Evolutionary conservation across 2,329 filamentous ascomycete genomes (phyloP), one percentile per base, ranked within the genome.

Genomic region (Penicillium sp.): DNA sequence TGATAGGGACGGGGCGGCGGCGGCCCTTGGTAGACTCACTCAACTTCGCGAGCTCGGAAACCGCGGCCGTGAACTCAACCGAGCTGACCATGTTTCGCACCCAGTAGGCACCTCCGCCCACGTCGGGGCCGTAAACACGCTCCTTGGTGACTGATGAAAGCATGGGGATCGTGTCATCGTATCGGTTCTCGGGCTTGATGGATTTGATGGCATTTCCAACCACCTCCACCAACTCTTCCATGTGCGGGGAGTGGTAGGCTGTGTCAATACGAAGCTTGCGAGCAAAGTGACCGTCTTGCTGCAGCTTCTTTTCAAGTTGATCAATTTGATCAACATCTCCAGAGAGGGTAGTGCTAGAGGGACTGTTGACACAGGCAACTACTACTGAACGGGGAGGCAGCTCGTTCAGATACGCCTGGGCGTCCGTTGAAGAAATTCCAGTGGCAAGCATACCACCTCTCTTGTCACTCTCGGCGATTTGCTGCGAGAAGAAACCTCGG

Each of bases 301-400:
- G 77, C 58, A 85, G 79, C 2, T 76, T 62, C 24, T 72, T 68
- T 24, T 76, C 74, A 32, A 73, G 69, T 43, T 80, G 72, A 14
- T 79, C 74, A 9, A 85, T 71, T 2, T 72, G 75, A 1, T 71
- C 67, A 43, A 76, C 71, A 44, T 83, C 79, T 11, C 82, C 82
- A 0, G 82, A 83, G 0, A 83, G 73, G 0, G 82, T 85, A 4
- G 81, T 68, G 18, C 78, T 83, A 0, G 71, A 71, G 1, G 81
- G 81, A 22, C 79, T 82, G 69, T 85, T 85, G 59, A 80, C 77
- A 59, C 82, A 71, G 9, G 61, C 68, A 13, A 70, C 57, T 7
- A 47, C 63, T 10, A 54, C 52, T 10, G 59, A 56, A 5, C 52
- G 42, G 10, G 39, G 44, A 11, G 53, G 49, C 16, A 61, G 18